phyloP scores from a whole-genome alignment of 495 filamentous ascomycete species.

The Lasiosphaeriaceae sp. region DNA sequence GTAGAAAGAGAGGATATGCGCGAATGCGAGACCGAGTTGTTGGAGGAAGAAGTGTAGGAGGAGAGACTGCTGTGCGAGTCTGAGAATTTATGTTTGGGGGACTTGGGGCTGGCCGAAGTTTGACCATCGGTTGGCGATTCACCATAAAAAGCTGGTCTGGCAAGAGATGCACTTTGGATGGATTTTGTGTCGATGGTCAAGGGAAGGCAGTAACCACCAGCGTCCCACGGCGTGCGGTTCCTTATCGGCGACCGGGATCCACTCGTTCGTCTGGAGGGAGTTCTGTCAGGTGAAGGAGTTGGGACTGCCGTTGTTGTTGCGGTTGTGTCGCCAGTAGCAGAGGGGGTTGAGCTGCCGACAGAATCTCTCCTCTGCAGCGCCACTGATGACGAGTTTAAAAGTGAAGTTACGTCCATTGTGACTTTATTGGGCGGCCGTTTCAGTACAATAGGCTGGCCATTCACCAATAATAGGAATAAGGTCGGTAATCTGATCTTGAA shows the following conservation, averaged over 20 bases:
- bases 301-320: constrained; percentile 19
- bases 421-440: neutral
- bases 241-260: constrained; percentile 27
- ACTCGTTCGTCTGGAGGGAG: constrained; percentile 18
- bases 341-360: constrained; percentile 20
- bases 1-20: constrained; percentile 41
- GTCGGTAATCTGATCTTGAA: no score
- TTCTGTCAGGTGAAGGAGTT: constrained; percentile 26
- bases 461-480: neutral
- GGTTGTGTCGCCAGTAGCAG: constrained; percentile 21
- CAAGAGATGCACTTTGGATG: constrained; percentile 16
- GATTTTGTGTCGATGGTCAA: constrained; percentile 29
- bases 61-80: constrained; percentile 36
- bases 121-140: constrained; percentile 24
- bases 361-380: constrained; percentile 21
- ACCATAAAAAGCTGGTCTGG: constrained; percentile 18
- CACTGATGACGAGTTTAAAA: constrained; percentile 32
- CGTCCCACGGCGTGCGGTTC: constrained; percentile 46
- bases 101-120: constrained; percentile 26
- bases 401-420: constrained; percentile 27
- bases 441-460: neutral
- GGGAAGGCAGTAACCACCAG: constrained; percentile 38
- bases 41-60: constrained; percentile 34
- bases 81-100: constrained; percentile 38
- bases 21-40: constrained; percentile 32